phyloP scores from a whole-genome alignment of 2,329 filamentous ascomycete species.

The Epichloe elymi region DNA sequence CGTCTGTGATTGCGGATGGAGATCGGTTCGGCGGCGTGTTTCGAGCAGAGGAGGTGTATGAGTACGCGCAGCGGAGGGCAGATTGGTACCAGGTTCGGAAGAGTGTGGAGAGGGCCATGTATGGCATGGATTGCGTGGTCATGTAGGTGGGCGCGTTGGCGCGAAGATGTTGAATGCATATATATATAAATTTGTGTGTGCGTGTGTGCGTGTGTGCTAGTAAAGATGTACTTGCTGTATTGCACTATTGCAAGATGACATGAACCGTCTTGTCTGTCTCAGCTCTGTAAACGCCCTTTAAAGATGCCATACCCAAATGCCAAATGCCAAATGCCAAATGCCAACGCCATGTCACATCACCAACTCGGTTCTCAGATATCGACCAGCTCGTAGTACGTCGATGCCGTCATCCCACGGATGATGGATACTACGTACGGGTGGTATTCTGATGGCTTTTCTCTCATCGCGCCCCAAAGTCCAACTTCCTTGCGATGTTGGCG shows the following conservation, averaged over 20 bases:
- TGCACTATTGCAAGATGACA: too few species aligned
- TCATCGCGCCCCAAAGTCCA: constrained; percentile 55
- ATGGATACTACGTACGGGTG: too few species aligned
- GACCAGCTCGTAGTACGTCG: too few species aligned
- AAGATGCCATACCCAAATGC: too few species aligned
- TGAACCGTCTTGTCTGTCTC: too few species aligned
- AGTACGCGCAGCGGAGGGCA: constrained; percentile 84
- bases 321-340: too few species aligned
- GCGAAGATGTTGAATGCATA: background rate
- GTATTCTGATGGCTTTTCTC: background rate
- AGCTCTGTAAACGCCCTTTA: too few species aligned
- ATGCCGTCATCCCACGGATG: too few species aligned
- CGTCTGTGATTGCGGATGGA: constrained; percentile 82
- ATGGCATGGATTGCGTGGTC: constrained; percentile 74
- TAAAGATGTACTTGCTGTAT: background rate
- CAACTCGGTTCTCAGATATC: too few species aligned
- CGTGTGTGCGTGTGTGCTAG: background rate
- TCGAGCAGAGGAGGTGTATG: constrained; percentile 89
- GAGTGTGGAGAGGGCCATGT: constrained; percentile 92
- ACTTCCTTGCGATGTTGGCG: constrained; percentile 67
- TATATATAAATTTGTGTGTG: background rate
- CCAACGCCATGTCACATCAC: too few species aligned
- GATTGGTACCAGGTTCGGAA: constrained; percentile 90
- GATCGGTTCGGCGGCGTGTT: constrained; percentile 88
- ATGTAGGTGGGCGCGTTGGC: constrained; percentile 46